Evolutionary conservation across 78 protist genomes (phyloP), one percentile per base, ranked within the genome.

Genomic region (Emiliania huxleyi): DNA sequence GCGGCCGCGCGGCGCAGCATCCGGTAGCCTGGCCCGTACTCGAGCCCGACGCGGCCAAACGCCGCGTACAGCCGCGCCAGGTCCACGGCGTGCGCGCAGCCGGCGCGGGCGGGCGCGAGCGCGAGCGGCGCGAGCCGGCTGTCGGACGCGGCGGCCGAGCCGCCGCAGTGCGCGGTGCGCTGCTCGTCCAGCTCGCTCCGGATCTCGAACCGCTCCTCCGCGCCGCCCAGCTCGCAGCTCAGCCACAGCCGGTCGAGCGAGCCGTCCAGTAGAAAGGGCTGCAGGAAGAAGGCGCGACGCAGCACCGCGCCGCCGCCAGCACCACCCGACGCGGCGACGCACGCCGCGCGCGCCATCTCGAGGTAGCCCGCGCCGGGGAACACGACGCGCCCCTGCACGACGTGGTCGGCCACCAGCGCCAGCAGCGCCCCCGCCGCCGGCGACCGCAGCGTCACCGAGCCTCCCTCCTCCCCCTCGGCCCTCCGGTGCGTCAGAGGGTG

Each of bases 281-380:
- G 81, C 81, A 71, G 42, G 81, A 71, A 71, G 62, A 52, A 52
- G 62, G 15, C 62, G 62, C 62, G 62, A 8, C 62, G 62, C 62
- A 52, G 15, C 29, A 8, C 29, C 62, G 62, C 62, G 15, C 62
- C 62, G 62, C 29, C 29, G 62, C 15, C 15, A 15, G 62, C 62
- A 52, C 62, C 62, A 8, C 62, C 29, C 15, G 29, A 52, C 62
- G 62, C 29, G 15, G 62, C 37, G 11, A 29, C 42, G 81, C 8
- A 1, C 22, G 81, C 81, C 5, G 85, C 85, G 26, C 85, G 85
- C 11, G 85, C 85, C 49, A 22, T 37, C 46, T 77, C 85, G 33
- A 77, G 46, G 26, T 77, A 77, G 44, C 85, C 85, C 21, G 85
- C 44, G 46, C 85, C 85, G 5, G 85, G 85, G 46, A 77, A 77